These are phyloP conservation scores for Kernera saxatilis DNA, from an alignment of 345 rosid species.

Conservation along the genomic window DNA sequence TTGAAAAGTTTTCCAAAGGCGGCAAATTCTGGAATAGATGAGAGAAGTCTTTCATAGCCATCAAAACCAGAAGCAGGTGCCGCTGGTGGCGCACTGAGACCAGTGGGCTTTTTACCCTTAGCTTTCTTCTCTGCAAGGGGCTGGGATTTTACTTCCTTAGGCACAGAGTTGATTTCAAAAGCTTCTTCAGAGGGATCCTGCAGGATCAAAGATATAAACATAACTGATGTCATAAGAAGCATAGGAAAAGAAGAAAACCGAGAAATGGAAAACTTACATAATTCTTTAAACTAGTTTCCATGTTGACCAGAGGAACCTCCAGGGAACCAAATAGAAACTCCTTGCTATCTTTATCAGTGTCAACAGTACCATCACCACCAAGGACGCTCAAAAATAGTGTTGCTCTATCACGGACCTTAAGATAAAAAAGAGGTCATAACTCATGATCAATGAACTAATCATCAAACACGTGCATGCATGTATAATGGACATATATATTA, in stretches of 20 bases:
- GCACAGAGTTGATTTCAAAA: slow-evolving; percentile 78
- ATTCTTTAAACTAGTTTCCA: slow-evolving; percentile 84
- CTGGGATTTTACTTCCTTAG: slow-evolving; percentile 82
- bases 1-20: slow-evolving; percentile 86
- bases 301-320: slow-evolving; percentile 73
- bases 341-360: slow-evolving; percentile 54
- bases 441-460: neutral
- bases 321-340: slow-evolving; percentile 74
- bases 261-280: slow-evolving; percentile 51
- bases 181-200: slow-evolving; percentile 85
- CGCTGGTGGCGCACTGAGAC: slow-evolving; percentile 68
- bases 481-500: neutral
- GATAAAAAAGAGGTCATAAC: neutral
- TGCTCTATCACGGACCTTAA: slow-evolving; percentile 94
- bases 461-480: neutral
- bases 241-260: slow-evolving; percentile 4
- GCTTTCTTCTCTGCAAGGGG: slow-evolving; percentile 91
- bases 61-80: slow-evolving; percentile 67
- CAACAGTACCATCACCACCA: slow-evolving; percentile 59
- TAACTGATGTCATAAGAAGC: slow-evolving; percentile 3
- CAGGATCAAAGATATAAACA: slow-evolving; percentile 22
- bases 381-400: slow-evolving; percentile 78
- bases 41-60: slow-evolving; percentile 74
- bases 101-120: slow-evolving; percentile 78
- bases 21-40: slow-evolving; percentile 78